These are phyloP conservation scores for Penicillium sp. DNA, from an alignment of 2,329 filamentous ascomycete genomes.

Conservation along the genomic window DNA sequence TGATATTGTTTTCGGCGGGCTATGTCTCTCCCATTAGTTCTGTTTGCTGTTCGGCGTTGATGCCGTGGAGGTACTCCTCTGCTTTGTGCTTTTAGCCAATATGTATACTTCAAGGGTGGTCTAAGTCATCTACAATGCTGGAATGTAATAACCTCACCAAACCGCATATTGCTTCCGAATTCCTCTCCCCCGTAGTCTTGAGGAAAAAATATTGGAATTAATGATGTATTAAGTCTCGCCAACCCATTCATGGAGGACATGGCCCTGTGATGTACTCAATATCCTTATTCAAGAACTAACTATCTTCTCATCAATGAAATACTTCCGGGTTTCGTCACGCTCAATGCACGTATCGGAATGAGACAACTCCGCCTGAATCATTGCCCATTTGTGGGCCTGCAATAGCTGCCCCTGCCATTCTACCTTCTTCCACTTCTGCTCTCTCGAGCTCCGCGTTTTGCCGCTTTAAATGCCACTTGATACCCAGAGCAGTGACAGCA, in stretches of 20 bases:
- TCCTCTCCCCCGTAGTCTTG: no score
- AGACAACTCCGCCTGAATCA: not conserved
- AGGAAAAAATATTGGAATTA: no score
- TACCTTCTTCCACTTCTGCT: conserved; percentile 8
- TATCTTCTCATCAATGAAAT: no score
- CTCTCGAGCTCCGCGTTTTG: conserved; percentile 7
- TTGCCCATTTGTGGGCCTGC: not conserved
- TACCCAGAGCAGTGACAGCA: conserved; percentile 8
- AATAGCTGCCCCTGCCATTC: not conserved
- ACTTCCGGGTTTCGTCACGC: not conserved
- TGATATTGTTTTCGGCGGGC: conserved; percentile 17
- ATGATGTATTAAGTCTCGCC: no score
- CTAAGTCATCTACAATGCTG: conserved; percentile 11
- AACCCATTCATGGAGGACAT: no score
- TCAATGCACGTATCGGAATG: conserved; percentile 7
- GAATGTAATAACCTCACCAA: conserved; percentile 7
- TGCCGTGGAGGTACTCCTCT: not conserved
- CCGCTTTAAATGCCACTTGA: conserved; percentile 12
- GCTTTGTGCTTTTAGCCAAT: conserved; percentile 5
- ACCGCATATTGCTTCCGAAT: no score
- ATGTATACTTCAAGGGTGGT: conserved; percentile 8
- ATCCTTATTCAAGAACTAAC: no score
- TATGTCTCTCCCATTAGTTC: conserved; percentile 2
- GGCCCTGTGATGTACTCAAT: no score
- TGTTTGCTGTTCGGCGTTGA: conserved; percentile 4